Evolutionary conservation across 768 basidiomycete species (phyloP).

Genomic region (Lactarius sanguifluus): DNA sequence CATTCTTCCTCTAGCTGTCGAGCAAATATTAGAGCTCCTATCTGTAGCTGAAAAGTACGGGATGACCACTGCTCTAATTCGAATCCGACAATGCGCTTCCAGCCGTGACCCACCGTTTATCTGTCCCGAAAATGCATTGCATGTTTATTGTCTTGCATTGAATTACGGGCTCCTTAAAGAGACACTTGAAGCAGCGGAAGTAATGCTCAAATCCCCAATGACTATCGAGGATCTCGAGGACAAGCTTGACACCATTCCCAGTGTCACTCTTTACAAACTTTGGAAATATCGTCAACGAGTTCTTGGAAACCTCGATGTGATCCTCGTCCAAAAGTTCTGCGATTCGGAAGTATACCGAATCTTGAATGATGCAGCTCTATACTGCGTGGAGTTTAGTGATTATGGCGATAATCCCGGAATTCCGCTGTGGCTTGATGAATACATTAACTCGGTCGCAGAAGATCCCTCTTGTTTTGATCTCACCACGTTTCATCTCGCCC

Average conservation of each 20-base stretch:
- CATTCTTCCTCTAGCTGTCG: too few species aligned
- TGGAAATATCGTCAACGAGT: background rate
- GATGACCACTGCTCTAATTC: too few species aligned
- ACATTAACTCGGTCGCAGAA: background rate
- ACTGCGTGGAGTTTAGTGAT: background rate
- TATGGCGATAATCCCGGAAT: background rate
- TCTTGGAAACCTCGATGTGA: background rate
- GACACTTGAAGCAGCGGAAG: background rate
- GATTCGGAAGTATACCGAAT: background rate
- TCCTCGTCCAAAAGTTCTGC: fast-evolving
- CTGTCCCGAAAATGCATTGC: background rate
- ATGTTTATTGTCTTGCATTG: background rate
- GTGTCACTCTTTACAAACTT: background rate
- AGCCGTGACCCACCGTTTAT: too few species aligned
- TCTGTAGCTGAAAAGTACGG: too few species aligned
- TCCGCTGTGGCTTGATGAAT: background rate
- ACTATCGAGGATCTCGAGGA: background rate
- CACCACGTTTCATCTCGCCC: background rate
- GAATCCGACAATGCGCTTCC: too few species aligned
- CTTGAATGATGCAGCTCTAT: background rate
- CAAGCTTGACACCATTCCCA: background rate
- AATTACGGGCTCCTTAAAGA: background rate
- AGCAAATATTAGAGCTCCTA: too few species aligned
- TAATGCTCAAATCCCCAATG: background rate
- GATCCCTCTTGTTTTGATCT: background rate